phyloP scores from a whole-genome alignment of 1,284 basidiomycete genomes.

The Trichosporon faecale region DNA sequence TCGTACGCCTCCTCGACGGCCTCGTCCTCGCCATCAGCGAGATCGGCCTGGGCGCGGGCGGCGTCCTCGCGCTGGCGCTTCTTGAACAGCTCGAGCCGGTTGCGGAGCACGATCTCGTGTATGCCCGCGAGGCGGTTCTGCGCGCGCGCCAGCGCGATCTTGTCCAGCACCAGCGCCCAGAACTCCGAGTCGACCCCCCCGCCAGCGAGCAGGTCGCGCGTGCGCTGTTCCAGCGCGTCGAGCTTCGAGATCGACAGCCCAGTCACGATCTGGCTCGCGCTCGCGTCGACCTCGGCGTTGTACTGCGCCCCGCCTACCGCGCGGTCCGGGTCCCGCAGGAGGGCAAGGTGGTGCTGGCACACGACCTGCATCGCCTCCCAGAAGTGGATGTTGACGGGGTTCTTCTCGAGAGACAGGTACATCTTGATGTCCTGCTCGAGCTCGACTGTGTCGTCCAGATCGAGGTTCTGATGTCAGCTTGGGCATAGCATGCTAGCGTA shows the following conservation, averaged over 20 bases:
- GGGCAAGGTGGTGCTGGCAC: slow-evolving; percentile 86
- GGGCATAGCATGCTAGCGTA: slow-evolving; percentile 51
- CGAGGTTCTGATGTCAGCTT: slow-evolving; percentile 64
- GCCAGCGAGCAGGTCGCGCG: slow-evolving; percentile 81
- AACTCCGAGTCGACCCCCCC: slow-evolving; percentile 96
- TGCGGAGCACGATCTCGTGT: slow-evolving; percentile 93
- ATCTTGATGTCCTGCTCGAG: slow-evolving; percentile 90
- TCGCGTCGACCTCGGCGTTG: slow-evolving; percentile 40
- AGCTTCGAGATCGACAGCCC: slow-evolving; percentile 71
- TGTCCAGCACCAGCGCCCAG: slow-evolving; percentile 90
- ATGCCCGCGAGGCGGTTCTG: slow-evolving; percentile 85
- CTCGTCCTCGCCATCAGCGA: slow-evolving; percentile 58
- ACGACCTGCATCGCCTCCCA: slow-evolving; percentile 99
- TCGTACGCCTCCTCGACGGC: slow-evolving; percentile 45
- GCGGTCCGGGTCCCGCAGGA: slow-evolving; percentile 58
- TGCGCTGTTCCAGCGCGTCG: slow-evolving; percentile 73
- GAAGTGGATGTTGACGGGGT: slow-evolving; percentile 84
- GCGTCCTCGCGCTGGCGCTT: slow-evolving; percentile 95
- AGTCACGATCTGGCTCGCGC: slow-evolving; percentile 42
- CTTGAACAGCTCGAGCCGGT: slow-evolving; percentile 89
- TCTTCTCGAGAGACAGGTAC: slow-evolving; percentile 82
- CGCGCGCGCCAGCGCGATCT: slow-evolving; percentile 54
- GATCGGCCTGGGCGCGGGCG: slow-evolving; percentile 81
- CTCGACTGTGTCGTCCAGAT: slow-evolving; percentile 83
- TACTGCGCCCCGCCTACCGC: slow-evolving; percentile 45